Percentiles rank a stretch among this genome's conserved stretches.
Evolutionary conservation across 768 basidiomycete species (phyloP).

Genomic region (Paxillus ammoniavirescens): DNA sequence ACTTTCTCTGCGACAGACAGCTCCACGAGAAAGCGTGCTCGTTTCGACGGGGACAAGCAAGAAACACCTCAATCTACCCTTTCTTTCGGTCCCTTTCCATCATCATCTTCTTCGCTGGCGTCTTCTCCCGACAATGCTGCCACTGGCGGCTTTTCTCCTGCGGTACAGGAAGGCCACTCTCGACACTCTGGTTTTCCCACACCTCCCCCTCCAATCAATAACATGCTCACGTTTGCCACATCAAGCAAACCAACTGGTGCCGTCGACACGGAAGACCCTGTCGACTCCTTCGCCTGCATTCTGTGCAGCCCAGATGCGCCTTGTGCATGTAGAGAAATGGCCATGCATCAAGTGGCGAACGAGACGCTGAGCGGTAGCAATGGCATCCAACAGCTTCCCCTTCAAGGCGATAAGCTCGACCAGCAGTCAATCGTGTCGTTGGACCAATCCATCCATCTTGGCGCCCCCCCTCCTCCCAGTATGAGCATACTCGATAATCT

Average conservation of each 20-base stretch:
- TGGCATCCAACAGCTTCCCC: slow-evolving; percentile 10
- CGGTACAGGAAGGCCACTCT: slow-evolving; percentile 22
- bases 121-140: slow-evolving; percentile 48
- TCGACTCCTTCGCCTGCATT: slow-evolving; percentile 52
- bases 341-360: slow-evolving; percentile 43
- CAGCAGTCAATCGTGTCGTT: slow-evolving; percentile 17
- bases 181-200: slow-evolving; percentile 29
- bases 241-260: slow-evolving; percentile 27
- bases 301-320: slow-evolving; percentile 69
- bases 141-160: slow-evolving; percentile 32
- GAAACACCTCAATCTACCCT: slow-evolving; percentile 14
- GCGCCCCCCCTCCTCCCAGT: slow-evolving; percentile 27
- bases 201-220: slow-evolving; percentile 27
- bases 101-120: slow-evolving; percentile 46
- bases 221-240: slow-evolving; percentile 38
- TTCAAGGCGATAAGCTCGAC: slow-evolving; percentile 11
- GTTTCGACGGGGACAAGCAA: slow-evolving; percentile 24
- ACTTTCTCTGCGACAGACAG: slow-evolving; percentile 17
- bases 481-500: slow-evolving; percentile 74
- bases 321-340: slow-evolving; percentile 77
- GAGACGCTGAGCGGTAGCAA: slow-evolving; percentile 1
- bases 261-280: slow-evolving; percentile 32
- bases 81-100: slow-evolving; percentile 24
- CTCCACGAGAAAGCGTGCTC: slow-evolving; percentile 39
- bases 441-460: slow-evolving; percentile 26